A percentile compares a stretch with the other conserved stretches of the same genome.
These are phyloP conservation scores for Crithidia bombi DNA, from an alignment of 208 protist genomes.

Conservation along the genomic window DNA sequence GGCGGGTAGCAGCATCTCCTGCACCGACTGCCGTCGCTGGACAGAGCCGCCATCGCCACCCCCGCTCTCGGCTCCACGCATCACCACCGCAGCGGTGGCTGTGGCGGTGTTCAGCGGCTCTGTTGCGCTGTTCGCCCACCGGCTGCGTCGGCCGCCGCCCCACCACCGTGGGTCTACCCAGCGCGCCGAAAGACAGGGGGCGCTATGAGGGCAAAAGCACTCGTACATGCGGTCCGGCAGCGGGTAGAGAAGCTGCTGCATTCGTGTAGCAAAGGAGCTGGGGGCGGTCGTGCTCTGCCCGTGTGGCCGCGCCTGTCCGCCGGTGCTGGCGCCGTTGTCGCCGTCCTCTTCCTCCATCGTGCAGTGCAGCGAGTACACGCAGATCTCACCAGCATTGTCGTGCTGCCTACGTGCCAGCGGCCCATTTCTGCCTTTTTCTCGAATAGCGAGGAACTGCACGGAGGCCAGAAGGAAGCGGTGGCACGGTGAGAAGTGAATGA, in stretches of 20 bases:
- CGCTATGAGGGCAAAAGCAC: constrained; percentile 37
- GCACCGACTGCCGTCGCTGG: background rate
- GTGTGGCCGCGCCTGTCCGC: background rate
- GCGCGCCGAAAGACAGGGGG: constrained; percentile 45
- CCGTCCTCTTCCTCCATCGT: background rate
- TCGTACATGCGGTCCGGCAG: constrained; percentile 45
- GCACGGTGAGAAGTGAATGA: constrained; percentile 65
- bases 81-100: constrained; percentile 16
- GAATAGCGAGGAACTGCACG: constrained; percentile 53
- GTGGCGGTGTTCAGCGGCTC: constrained; percentile 29
- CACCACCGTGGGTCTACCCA: constrained; percentile 80
- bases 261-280: constrained; percentile 2
- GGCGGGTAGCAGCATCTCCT: background rate
- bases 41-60: background rate
- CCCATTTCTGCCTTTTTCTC: constrained; percentile 15
- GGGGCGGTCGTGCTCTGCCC: background rate
- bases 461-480: constrained; percentile 66
- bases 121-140: constrained; percentile 34
- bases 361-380: constrained; percentile 70
- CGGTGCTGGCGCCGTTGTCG: background rate
- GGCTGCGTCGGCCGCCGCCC: constrained; percentile 38
- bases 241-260: constrained; percentile 8
- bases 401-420: constrained; percentile 4
- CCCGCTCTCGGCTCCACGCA: background rate
- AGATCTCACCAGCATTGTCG: constrained; percentile 49